A percentile compares a stretch with the other conserved stretches of the same genome.
phyloP scores from a whole-genome alignment of 306 rosid species.

The Inga oerstediana region DNA sequence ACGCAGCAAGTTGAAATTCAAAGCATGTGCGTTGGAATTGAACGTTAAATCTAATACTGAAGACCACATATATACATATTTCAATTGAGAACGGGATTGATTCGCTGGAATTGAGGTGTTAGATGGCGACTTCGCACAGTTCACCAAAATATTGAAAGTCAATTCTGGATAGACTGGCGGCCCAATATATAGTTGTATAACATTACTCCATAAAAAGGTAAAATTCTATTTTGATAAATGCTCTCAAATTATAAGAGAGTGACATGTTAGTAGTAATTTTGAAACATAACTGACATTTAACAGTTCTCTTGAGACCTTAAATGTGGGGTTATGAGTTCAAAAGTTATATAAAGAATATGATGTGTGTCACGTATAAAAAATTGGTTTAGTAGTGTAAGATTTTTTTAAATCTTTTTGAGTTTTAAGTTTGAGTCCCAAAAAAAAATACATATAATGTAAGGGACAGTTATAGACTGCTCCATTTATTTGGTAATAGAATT shows the following conservation, averaged over 20 bases:
- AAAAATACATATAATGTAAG: fast-evolving
- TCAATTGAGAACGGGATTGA: neutral
- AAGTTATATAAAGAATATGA: too few species aligned
- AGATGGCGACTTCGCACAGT: neutral
- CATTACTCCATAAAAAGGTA: too few species aligned
- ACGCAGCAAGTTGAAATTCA: slow-evolving; percentile 5
- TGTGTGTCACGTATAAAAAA: fast-evolving
- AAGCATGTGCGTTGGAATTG: slow-evolving; percentile 11
- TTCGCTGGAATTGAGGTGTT: neutral
- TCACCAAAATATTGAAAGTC: neutral
- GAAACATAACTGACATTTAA: too few species aligned
- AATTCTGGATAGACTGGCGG: neutral
- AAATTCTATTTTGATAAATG: too few species aligned
- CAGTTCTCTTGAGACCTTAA: too few species aligned
- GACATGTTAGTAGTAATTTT: too few species aligned
- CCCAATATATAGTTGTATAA: too few species aligned
- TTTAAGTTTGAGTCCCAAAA: fast-evolving
- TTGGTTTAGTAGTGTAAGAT: too few species aligned
- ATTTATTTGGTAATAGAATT: too few species aligned
- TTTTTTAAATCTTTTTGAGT: fast-evolving
- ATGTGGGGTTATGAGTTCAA: too few species aligned
- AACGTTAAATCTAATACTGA: neutral
- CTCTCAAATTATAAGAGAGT: too few species aligned
- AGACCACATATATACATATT: neutral
- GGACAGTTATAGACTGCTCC: too few species aligned